Evolutionary conservation across 495 filamentous ascomycete species (phyloP), one percentile per base, ranked within the genome.

Genomic region (Peziza echinospora): DNA sequence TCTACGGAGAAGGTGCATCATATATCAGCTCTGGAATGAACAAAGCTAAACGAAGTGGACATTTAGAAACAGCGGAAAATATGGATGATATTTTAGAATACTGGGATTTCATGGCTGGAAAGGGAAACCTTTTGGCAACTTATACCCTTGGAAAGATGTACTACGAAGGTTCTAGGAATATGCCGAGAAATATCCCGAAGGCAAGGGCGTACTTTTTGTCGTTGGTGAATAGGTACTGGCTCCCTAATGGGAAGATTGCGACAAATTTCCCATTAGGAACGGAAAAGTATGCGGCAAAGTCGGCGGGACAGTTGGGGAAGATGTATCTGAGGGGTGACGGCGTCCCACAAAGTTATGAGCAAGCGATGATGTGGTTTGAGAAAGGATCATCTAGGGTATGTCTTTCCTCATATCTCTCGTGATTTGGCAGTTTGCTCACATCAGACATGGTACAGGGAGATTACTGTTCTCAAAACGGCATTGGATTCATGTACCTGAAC

Each of bases 321-420:
- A 99, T 96, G 82, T 87, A 82, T 59, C 62, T 96, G 43, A 80
- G 89, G 10, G 89, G 87, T 11, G 89, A 96, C 59, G 87, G 86
- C 5, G 78, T 85, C 42, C 68, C 77, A 43, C 84, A 93, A 57
- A 80, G 73, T 62, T 84, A 73, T 49, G 67, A 71, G 24, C 76
- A 73, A 43, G 89, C 89, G 2, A 62, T 71, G 48, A 74, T 69
- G 23, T 99, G 91, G 91, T 93, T 99, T 61, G 72, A 74, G 42
- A 79, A 82, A 11, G 89, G 89, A 24, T 62, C 86, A 40, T 63
- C 65, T 13, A 81, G 78, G 53, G 49, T 41, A 34, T 11, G 46
- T 13, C 16, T 13, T 37, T 1, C 21, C 19, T n/a, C n/a, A 25
- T 49, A 7, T 7, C 5, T 23, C 8, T 39, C 7, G 9, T 25